Evolutionary conservation across 176 grass and related monocot genomes (phyloP).

Genomic region (Lolium multiflorum): DNA sequence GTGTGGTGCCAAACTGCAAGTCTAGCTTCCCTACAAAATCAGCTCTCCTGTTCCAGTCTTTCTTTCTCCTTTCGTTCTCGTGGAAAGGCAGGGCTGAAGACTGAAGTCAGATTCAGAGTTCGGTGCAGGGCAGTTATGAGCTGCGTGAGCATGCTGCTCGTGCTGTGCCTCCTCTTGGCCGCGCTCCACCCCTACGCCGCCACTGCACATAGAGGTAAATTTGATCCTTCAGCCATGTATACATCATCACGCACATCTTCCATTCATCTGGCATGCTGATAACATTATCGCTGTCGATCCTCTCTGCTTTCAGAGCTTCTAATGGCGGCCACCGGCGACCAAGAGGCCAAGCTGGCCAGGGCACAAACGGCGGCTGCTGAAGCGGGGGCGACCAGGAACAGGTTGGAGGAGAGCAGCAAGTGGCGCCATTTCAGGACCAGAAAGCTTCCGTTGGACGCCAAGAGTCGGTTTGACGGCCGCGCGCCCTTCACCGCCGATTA

Average conservation of each 20-base stretch:
- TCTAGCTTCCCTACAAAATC: constrained; percentile 11
- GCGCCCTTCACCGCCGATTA: constrained; percentile 80
- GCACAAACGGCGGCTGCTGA: neutral
- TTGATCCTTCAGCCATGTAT: neutral
- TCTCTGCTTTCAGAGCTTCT: constrained; percentile 14
- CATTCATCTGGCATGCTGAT: neutral
- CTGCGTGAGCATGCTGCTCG: constrained; percentile 26
- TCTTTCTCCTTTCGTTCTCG: constrained; percentile 2
- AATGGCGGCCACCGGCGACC: neutral
- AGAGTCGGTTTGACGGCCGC: constrained; percentile 43
- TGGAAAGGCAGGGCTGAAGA: neutral
- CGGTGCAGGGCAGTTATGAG: neutral
- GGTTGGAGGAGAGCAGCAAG: neutral
- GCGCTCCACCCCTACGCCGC: constrained; percentile 30
- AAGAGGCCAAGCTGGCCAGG: neutral
- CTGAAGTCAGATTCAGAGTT: neutral
- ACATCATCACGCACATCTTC: neutral
- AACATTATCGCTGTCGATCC: neutral
- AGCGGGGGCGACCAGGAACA: neutral
- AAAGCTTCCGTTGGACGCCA: neutral
- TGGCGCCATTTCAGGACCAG: constrained; percentile 44
- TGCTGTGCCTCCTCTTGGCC: constrained; percentile 7
- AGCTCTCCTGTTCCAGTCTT: neutral
- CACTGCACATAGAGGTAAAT: constrained; percentile 49
- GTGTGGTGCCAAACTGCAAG: neutral